A percentile compares a stretch with the other conserved stretches of the same genome.
phyloP scores from a whole-genome alignment of 805 yeast genomes.

The Peterozyma toletana region DNA sequence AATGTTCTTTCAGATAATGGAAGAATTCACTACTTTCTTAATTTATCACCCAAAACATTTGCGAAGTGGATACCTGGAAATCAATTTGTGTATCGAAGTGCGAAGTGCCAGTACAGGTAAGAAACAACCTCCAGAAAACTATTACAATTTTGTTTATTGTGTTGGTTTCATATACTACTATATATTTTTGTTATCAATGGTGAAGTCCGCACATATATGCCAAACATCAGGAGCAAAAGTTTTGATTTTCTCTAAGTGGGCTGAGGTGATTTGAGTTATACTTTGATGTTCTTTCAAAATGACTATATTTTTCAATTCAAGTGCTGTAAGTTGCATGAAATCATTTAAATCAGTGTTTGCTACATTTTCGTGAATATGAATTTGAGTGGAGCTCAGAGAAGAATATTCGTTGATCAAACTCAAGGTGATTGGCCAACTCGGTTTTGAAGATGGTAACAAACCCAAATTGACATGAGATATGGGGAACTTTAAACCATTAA shows the following conservation, averaged over 20 bases:
- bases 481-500: constrained; percentile 11
- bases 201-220: constrained; percentile 56
- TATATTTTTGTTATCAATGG: too few relatives aligned
- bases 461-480: constrained; percentile 71
- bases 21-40: too few relatives aligned
- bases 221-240: constrained; percentile 85
- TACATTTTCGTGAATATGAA: constrained; percentile 78
- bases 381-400: constrained; percentile 13
- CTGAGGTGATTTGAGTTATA: constrained; percentile 11
- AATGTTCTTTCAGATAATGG: too few relatives aligned
- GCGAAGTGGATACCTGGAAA: too few relatives aligned
- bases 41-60: too few relatives aligned
- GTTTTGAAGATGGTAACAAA: constrained; percentile 62
- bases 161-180: too few relatives aligned
- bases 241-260: constrained; percentile 59
- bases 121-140: too few relatives aligned
- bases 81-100: too few relatives aligned
- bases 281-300: not conserved
- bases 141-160: too few relatives aligned
- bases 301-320: constrained; percentile 10
- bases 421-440: constrained; percentile 49
- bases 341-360: constrained; percentile 30
- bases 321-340: constrained; percentile 18
- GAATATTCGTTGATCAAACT: constrained; percentile 10
- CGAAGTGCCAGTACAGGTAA: too few relatives aligned